Conservation (phyloP, 306 rosid genomes). For the Prunus kanzakura region DNA sequence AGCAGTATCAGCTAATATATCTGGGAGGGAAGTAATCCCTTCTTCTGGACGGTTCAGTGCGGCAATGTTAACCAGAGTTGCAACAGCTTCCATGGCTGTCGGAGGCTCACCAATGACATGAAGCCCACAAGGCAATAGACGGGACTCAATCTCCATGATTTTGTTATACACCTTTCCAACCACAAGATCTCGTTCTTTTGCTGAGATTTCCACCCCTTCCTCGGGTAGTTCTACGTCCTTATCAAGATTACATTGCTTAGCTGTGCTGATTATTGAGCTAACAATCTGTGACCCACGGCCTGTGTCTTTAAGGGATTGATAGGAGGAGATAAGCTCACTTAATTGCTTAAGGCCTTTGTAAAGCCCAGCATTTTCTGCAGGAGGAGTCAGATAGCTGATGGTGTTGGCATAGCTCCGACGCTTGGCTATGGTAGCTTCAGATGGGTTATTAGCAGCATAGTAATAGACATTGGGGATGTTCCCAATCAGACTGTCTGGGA, state of each 20-base stretch:
- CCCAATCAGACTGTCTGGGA: slow-evolving; percentile 91
- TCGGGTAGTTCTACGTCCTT: slow-evolving; percentile 91
- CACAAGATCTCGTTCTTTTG: slow-evolving; percentile 83
- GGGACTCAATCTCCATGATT: slow-evolving; percentile 99
- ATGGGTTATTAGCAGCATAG: slow-evolving; percentile 96
- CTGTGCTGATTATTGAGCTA: slow-evolving; percentile 96
- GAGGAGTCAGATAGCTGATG: slow-evolving; percentile 96
- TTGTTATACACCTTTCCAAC: slow-evolving; percentile 92
- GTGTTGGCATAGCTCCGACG: slow-evolving; percentile 97
- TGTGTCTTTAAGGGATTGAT: slow-evolving; percentile 91
- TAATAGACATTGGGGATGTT: slow-evolving; percentile 91
- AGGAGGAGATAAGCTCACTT: slow-evolving; percentile 90
- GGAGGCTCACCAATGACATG: slow-evolving; percentile 99
- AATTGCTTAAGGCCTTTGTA: slow-evolving; percentile 98
- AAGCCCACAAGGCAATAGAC: slow-evolving; percentile 89
- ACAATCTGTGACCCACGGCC: slow-evolving; percentile 97
- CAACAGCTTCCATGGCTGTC: slow-evolving; percentile 95
- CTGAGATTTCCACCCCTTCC: slow-evolving; percentile 72
- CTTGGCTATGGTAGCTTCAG: slow-evolving; percentile 98
- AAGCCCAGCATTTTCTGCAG: slow-evolving; percentile 98
- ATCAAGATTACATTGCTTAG: slow-evolving; percentile 94
- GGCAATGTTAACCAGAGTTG: slow-evolving; percentile 93
- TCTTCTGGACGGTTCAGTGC: slow-evolving; percentile 96
- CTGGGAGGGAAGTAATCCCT: slow-evolving; percentile 68
- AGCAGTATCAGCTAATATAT: slow-evolving; percentile 71